Evolutionary conservation across 2,329 filamentous ascomycete genomes (phyloP).

Genomic region (Volutella citrinella): DNA sequence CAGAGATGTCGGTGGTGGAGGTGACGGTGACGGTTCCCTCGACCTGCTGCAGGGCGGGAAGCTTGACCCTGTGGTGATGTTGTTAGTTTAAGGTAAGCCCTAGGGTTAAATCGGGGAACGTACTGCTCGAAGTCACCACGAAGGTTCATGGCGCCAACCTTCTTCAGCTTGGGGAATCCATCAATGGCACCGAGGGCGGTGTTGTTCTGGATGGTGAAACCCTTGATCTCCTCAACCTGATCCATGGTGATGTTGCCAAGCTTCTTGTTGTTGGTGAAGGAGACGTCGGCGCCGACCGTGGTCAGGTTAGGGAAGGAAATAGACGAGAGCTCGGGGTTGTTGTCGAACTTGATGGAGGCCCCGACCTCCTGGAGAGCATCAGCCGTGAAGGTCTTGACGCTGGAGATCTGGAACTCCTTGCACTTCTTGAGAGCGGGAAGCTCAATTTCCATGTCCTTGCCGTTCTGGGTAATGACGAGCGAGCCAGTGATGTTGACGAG

Average conservation of each 20-base stretch:
- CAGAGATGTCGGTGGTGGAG: conserved; percentile 59
- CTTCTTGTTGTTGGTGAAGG: conserved; percentile 60
- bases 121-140: conserved; percentile 81
- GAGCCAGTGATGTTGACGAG: conserved; percentile 70
- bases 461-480: conserved; percentile 79
- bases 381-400: conserved; percentile 70
- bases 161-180: conserved; percentile 65
- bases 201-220: conserved; percentile 89
- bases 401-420: conserved; percentile 56
- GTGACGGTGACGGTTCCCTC: conserved; percentile 69
- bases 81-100: too few species aligned
- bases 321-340: conserved; percentile 62
- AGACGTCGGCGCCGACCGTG: conserved; percentile 51
- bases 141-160: conserved; percentile 80
- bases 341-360: conserved; percentile 80
- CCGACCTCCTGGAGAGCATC: conserved; percentile 72
- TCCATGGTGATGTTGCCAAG: conserved; percentile 76
- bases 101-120: conserved; percentile 45
- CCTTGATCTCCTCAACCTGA: conserved; percentile 63
- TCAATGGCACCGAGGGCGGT: conserved; percentile 63
- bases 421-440: conserved; percentile 74
- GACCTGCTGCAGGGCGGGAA: conserved; percentile 66
- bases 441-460: conserved; percentile 63
- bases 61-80: conserved; percentile 59
- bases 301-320: conserved; percentile 71